Base-by-base conservation (phyloP, 192 early-diverging fungal species). In the Radiomyces spectabilis region DNA sequence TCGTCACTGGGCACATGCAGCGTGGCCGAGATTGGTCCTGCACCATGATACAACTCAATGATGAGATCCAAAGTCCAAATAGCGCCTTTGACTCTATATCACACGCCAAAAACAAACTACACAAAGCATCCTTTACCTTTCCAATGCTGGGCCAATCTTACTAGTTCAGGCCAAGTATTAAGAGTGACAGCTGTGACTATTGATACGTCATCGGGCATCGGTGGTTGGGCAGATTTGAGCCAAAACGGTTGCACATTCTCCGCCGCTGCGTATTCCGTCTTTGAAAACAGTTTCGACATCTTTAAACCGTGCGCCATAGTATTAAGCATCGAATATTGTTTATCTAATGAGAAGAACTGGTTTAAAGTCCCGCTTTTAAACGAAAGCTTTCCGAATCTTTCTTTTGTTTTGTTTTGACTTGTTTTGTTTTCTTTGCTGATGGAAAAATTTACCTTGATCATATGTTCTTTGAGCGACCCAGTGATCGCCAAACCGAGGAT, bases 1-100 rank as follows among this genome's bases (percentile, higher is more conserved):
- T 54, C 39, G n/a, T 55, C 45, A 4, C 59, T 35, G 8, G 58
- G 56, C 7, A 75, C 43, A 41, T 81, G 79, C 41, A 81, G 37
- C 16, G 73, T 71, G 1, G 68, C 79, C 3, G 79, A 78, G 9
- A 81, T 73, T 8, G 74, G 76, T 2, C 76, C 79, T 78, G 41
- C 4, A 0, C 25, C 13, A 42, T n/a, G 7, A 34, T 13, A n/a
- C 21, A 34, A 27, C 21, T 40, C 29, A 41, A 33, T 0, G 0
- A 22, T n/a, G 4, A 22, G 26, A 19, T 15, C 22, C 13, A 47
- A 10, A 22, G 1, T 1, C 22, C 19, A 3, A n/a, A 53, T 26
- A 13, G 35, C 7, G 22, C 25, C 15, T 31, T 29, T 22, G 18
- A 31, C 32, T 51, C 21, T 24, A 18, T 27, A 29, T 53, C n/a